These are phyloP conservation scores for Agrocybe chaxingu DNA, from an alignment of 768 basidiomycete genomes.

Conservation along the genomic window DNA sequence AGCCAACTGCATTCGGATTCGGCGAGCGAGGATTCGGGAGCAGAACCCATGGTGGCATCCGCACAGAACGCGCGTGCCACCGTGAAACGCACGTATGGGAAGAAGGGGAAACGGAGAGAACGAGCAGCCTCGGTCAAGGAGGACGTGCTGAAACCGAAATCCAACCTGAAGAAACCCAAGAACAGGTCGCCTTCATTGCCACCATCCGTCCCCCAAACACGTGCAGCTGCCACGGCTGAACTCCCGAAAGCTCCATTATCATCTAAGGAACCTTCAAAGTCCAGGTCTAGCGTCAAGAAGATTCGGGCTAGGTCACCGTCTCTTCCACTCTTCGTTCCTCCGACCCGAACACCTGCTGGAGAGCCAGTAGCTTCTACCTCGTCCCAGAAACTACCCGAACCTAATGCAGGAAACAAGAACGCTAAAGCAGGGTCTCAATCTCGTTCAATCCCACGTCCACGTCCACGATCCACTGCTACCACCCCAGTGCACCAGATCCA, in stretches of 20 bases:
- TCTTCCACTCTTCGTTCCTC: too few relatives aligned
- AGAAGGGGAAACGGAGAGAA: background rate
- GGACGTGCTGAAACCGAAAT: background rate
- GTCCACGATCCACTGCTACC: background rate
- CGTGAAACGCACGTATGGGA: conserved; percentile 3
- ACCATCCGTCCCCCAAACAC: background rate
- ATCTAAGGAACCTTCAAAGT: background rate
- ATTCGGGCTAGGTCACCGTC: too few relatives aligned
- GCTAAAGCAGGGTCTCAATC: too few relatives aligned
- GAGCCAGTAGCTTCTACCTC: too few relatives aligned
- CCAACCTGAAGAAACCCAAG: background rate
- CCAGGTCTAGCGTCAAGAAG: too few relatives aligned
- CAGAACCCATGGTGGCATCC: conserved; percentile 3
- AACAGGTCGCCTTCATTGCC: conserved; percentile 2
- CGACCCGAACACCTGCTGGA: too few relatives aligned
- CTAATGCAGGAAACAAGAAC: too few relatives aligned
- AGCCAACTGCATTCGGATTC: conserved; percentile 26
- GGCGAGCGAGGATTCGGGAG: conserved; percentile 15
- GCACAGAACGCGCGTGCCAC: background rate
- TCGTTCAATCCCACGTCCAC: background rate
- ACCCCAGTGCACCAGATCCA: too few relatives aligned
- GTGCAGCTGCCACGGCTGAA: background rate
- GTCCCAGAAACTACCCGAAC: too few relatives aligned
- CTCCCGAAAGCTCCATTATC: background rate
- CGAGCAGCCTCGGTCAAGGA: background rate